Conservation (phyloP, 2,329 filamentous ascomycete genomes). For the Lecanicillium sp. region DNA sequence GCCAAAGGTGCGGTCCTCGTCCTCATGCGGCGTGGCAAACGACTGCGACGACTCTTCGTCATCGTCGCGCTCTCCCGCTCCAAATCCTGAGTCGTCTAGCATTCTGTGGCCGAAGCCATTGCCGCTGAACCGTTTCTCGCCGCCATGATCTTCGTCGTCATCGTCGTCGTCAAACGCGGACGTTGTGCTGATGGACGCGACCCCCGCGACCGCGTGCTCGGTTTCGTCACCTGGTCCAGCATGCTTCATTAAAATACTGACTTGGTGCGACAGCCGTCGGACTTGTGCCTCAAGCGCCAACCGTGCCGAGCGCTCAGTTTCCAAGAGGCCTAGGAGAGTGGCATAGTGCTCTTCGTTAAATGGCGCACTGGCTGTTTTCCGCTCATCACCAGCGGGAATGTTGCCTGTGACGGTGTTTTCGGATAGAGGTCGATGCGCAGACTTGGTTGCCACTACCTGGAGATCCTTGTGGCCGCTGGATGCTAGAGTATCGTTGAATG, state of each 20-base stretch:
- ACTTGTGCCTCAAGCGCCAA: conserved; percentile 50
- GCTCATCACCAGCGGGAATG: too few relatives aligned
- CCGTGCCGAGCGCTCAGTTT: conserved; percentile 49
- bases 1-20: conserved; percentile 19
- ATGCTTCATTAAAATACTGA: conserved; percentile 39
- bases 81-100: not conserved
- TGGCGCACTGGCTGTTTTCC: conserved; percentile 21
- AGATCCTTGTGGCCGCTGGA: too few relatives aligned
- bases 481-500: too few relatives aligned
- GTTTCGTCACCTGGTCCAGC: conserved; percentile 22
- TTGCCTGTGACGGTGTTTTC: not conserved
- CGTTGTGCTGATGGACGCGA: conserved; percentile 25
- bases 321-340: conserved; percentile 42
- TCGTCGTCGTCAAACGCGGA: conserved; percentile 37
- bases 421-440: conserved; percentile 28
- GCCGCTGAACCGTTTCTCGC: conserved; percentile 20
- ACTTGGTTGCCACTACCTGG: too few relatives aligned
- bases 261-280: conserved; percentile 40
- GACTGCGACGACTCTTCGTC: conserved; percentile 38
- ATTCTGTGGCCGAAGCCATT: not conserved
- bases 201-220: conserved; percentile 4
- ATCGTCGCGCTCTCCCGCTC: conserved; percentile 18
- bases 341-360: conserved; percentile 40
- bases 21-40: conserved; percentile 46
- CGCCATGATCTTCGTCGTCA: conserved; percentile 33